These are phyloP conservation scores for Trichosporon coremiiforme DNA, from an alignment of 1,284 basidiomycete genomes.

Conservation along the genomic window DNA sequence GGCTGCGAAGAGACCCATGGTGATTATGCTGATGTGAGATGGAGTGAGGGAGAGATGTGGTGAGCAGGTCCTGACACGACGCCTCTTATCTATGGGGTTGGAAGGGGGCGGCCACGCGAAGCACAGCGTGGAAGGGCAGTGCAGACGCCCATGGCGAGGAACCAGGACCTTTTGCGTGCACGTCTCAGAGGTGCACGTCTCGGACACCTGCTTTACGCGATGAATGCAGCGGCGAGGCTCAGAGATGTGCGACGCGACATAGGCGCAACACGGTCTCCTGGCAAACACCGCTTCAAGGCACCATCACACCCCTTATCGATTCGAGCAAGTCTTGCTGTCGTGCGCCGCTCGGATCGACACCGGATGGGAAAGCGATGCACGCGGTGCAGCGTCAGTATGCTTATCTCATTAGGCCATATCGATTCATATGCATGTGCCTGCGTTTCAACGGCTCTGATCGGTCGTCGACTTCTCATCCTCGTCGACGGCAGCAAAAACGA, in stretches of 20 bases:
- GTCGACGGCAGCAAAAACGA: not conserved
- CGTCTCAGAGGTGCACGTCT: too few species aligned
- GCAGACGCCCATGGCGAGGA: not conserved
- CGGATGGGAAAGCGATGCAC: not conserved
- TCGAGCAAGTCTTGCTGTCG: too few species aligned
- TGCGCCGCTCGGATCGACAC: too few species aligned
- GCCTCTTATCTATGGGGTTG: not conserved
- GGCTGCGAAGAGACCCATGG: slow-evolving; percentile 43
- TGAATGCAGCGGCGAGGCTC: too few species aligned
- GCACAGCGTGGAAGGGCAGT: not conserved
- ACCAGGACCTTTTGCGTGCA: too few species aligned
- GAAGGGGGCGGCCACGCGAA: too few species aligned
- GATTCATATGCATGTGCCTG: not conserved
- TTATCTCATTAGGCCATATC: not conserved
- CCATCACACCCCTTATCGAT: not conserved
- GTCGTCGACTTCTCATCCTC: too few species aligned
- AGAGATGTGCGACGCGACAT: too few species aligned
- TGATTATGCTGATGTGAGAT: slow-evolving; percentile 4
- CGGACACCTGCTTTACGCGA: too few species aligned
- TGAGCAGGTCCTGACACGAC: not conserved
- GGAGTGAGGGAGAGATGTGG: not conserved
- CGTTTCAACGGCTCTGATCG: too few species aligned
- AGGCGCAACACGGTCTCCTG: not conserved
- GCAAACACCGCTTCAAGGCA: not conserved
- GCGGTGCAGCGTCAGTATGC: too few species aligned